Percentiles rank a stretch among this genome's conserved stretches.
Conservation (phyloP, 352 stramenopile genomes). For the Pythium myriotylum region DNA sequence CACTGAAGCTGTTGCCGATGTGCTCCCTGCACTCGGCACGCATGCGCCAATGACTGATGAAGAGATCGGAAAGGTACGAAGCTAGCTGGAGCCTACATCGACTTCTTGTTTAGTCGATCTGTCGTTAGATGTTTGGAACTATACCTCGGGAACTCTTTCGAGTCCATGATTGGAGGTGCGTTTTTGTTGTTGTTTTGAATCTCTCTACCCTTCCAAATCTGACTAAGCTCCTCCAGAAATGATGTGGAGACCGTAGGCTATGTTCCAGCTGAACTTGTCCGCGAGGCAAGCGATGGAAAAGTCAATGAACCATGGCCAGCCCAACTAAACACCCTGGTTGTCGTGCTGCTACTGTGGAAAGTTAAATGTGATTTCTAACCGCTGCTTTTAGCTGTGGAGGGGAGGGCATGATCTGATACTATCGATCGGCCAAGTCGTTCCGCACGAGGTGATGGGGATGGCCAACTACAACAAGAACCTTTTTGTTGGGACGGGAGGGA, state of each 20-base stretch:
- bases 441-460: constrained; percentile 98
- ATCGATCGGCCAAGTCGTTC: constrained; percentile 97
- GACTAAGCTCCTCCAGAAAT: constrained; percentile 55
- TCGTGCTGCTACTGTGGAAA: constrained; percentile 6
- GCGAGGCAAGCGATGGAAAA: constrained; percentile 93
- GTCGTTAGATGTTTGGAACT: constrained; percentile 91
- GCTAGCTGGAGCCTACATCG: background rate
- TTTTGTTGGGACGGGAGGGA: constrained; percentile 94
- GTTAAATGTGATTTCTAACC: too few species aligned
- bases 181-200: background rate
- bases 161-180: constrained; percentile 95
- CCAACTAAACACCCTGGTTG: constrained; percentile 95
- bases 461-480: constrained; percentile 99
- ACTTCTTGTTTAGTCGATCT: background rate
- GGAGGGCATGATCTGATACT: constrained; percentile 93
- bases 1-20: constrained; percentile 78
- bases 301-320: constrained; percentile 95
- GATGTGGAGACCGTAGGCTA: constrained; percentile 97
- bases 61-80: constrained; percentile 83
- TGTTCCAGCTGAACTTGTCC: constrained; percentile 92
- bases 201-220: too few species aligned
- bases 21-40: constrained; percentile 95
- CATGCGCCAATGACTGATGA: constrained; percentile 95
- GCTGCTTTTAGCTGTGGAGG: constrained; percentile 88
- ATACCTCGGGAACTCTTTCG: constrained; percentile 88